phyloP scores from a whole-genome alignment of 352 stramenopile genomes.

The Globisporangium polare region DNA sequence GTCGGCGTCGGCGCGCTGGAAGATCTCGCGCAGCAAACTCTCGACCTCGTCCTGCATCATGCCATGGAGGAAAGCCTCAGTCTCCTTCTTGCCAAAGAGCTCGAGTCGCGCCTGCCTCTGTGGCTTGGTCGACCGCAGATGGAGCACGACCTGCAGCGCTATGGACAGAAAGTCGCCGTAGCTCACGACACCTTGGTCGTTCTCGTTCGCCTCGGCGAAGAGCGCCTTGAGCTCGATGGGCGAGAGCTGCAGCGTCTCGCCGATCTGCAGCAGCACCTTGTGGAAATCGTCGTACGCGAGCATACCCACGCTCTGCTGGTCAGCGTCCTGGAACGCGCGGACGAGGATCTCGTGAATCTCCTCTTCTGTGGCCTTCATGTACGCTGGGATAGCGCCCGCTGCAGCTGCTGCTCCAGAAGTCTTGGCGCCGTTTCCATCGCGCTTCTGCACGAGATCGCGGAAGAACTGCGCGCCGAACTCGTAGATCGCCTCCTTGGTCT shows the following conservation, averaged over 20 bases:
- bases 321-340: conserved; percentile 38
- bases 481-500: conserved; percentile 77
- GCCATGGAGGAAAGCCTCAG: conserved; percentile 62
- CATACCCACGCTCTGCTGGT: conserved; percentile 36
- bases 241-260: conserved; percentile 54
- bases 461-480: conserved; percentile 75
- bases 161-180: conserved; percentile 54
- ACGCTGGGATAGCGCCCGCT: conserved; percentile 17
- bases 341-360: conserved; percentile 45
- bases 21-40: conserved; percentile 71
- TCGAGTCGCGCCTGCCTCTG: conserved; percentile 46
- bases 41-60: conserved; percentile 83
- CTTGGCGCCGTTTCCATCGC: conserved; percentile 23
- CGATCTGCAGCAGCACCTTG: conserved; percentile 38
- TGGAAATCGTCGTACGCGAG: conserved; percentile 42
- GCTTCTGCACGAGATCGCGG: conserved; percentile 46
- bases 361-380: conserved; percentile 63
- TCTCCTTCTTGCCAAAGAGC: conserved; percentile 35
- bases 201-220: conserved; percentile 65
- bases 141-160: conserved; percentile 38
- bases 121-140: conserved; percentile 37
- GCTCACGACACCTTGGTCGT: conserved; percentile 44
- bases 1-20: conserved; percentile 60
- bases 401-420: neutral
- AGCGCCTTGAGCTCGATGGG: conserved; percentile 48